Evolutionary conservation across 495 filamentous ascomycete genomes (phyloP).

Genomic region (Penicillium cataractarum): DNA sequence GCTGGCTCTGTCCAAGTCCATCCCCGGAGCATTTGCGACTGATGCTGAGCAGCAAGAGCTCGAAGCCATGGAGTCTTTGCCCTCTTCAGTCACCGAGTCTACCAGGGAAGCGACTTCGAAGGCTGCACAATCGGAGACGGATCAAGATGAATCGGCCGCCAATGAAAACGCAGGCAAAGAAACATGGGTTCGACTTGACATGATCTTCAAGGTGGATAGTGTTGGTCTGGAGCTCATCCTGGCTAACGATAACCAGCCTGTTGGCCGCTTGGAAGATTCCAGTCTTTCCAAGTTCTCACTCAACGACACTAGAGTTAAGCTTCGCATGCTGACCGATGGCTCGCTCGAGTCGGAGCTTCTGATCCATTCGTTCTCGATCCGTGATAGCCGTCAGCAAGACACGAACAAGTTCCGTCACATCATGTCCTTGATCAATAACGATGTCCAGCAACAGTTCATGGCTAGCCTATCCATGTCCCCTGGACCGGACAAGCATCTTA

Average conservation of each 20-base stretch:
- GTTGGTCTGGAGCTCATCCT: slow-evolving; percentile 88
- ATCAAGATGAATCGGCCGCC: slow-evolving; percentile 39
- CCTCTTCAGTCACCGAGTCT: slow-evolving; percentile 56
- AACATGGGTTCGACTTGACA: slow-evolving; percentile 90
- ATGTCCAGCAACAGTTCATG: slow-evolving; percentile 95
- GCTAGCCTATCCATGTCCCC: slow-evolving; percentile 92
- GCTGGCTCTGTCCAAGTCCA: slow-evolving; percentile 78
- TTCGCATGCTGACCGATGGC: slow-evolving; percentile 92
- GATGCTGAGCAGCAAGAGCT: slow-evolving; percentile 72
- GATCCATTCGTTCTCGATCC: slow-evolving; percentile 92
- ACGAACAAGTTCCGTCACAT: slow-evolving; percentile 97
- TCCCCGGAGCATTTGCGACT: slow-evolving; percentile 82
- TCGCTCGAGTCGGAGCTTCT: slow-evolving; percentile 92
- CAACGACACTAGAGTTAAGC: slow-evolving; percentile 87
- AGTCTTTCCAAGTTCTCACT: slow-evolving; percentile 93
- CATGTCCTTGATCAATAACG: slow-evolving; percentile 94
- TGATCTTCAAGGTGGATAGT: slow-evolving; percentile 86
- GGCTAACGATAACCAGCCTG: slow-evolving; percentile 70
- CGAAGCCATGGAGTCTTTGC: slow-evolving; percentile 65
- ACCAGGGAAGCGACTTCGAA: slow-evolving; percentile 40
- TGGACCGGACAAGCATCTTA: slow-evolving; percentile 78
- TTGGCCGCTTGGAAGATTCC: slow-evolving; percentile 74
- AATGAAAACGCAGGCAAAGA: slow-evolving; percentile 66
- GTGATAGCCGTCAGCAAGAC: slow-evolving; percentile 81
- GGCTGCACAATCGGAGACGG: slow-evolving; percentile 56